These are phyloP conservation scores for Metschnikowia lochheadii DNA, from an alignment of 805 yeast genomes.

Conservation along the genomic window DNA sequence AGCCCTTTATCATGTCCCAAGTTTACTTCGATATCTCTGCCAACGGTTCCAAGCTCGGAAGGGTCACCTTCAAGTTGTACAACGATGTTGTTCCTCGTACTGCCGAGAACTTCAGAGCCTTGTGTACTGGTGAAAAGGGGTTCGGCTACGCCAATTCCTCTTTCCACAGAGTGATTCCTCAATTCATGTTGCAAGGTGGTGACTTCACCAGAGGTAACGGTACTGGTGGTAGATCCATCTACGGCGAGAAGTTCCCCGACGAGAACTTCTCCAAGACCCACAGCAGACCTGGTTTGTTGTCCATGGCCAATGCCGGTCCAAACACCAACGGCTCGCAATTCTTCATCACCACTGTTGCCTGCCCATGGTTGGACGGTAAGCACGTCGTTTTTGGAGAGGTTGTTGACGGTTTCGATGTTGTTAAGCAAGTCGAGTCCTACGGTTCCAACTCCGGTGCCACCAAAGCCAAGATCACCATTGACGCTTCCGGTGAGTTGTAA, in stretches of 20 bases:
- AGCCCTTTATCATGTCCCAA: slow-evolving; percentile 47
- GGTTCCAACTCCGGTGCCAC: slow-evolving; percentile 71
- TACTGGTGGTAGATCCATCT: slow-evolving; percentile 88
- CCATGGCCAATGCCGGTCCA: slow-evolving; percentile 99
- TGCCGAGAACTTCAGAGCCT: slow-evolving; percentile 92
- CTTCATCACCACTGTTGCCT: slow-evolving; percentile 86
- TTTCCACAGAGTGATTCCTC: slow-evolving; percentile 97
- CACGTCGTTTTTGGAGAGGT: slow-evolving; percentile 96
- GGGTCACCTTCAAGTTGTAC: slow-evolving; percentile 82
- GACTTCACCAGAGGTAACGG: slow-evolving; percentile 77
- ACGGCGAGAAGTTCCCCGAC: slow-evolving; percentile 83
- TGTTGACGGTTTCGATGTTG: slow-evolving; percentile 76
- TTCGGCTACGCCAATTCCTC: slow-evolving; percentile 79
- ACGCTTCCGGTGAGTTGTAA: slow-evolving; percentile 58
- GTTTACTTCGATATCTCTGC: slow-evolving; percentile 82
- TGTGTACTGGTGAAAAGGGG: slow-evolving; percentile 93
- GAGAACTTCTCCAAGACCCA: slow-evolving; percentile 79
- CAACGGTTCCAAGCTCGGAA: slow-evolving; percentile 67
- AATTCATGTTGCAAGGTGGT: slow-evolving; percentile 94
- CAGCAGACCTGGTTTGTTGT: slow-evolving; percentile 79
- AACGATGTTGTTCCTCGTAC: slow-evolving; percentile 93
- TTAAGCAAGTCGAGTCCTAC: slow-evolving; percentile 74
- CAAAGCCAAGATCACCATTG: slow-evolving; percentile 59
- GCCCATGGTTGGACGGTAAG: slow-evolving; percentile 89
- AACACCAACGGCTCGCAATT: slow-evolving; percentile 98